phyloP scores from a whole-genome alignment of 768 basidiomycete species.

The Leccinum olivaceopallidum region DNA sequence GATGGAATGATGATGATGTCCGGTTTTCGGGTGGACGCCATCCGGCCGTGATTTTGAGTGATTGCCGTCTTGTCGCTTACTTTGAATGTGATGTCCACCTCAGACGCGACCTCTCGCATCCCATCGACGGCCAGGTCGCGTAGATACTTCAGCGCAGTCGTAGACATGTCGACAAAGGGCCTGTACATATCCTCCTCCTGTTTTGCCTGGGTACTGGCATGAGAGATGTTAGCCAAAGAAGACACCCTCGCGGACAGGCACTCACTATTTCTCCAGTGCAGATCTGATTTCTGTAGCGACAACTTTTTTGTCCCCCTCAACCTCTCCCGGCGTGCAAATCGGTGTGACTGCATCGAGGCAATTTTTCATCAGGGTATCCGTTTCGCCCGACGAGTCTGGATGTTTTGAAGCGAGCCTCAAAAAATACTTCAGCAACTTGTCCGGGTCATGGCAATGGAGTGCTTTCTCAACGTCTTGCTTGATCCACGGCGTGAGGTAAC shows the following conservation, averaged over 20 bases:
- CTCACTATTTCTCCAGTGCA: background rate
- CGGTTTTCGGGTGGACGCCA: background rate
- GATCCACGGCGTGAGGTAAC: background rate
- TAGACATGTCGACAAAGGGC: background rate
- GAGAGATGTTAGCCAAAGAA: background rate
- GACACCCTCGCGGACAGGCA: background rate
- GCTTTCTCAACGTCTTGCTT: background rate
- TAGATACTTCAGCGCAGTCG: background rate
- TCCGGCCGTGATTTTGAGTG: too few species aligned
- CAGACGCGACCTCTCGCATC: background rate
- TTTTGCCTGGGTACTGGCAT: background rate
- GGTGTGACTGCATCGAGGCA: background rate
- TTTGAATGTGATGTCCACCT: background rate
- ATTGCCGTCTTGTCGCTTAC: background rate
- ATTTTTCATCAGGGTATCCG: background rate
- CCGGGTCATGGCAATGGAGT: background rate
- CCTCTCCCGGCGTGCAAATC: background rate
- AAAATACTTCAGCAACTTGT: background rate
- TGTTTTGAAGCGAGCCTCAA: background rate
- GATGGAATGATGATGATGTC: background rate
- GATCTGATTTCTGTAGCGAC: background rate
- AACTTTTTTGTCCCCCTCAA: background rate
- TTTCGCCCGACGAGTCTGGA: background rate
- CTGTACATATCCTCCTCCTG: background rate
- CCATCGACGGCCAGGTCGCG: background rate